Percentiles rank a stretch among this genome's conserved stretches.
Evolutionary conservation across 208 protist genomes (phyloP).

Genomic region (Acanthamoeba triangularis): DNA sequence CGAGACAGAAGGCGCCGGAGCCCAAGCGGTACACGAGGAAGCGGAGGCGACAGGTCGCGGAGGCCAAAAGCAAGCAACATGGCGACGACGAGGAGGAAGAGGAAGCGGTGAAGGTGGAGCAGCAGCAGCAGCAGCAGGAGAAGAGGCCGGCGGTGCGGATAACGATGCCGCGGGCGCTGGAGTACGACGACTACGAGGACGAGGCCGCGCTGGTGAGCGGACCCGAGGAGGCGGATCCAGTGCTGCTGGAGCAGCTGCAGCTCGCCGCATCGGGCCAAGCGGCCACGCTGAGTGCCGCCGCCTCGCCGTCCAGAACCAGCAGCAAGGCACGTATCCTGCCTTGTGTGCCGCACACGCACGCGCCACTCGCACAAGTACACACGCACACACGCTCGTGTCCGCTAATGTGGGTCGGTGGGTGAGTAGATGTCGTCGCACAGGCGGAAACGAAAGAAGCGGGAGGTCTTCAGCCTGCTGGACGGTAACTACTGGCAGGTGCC

Average conservation of each 20-base stretch:
- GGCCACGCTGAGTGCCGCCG: no score
- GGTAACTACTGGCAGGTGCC: conserved; percentile 12
- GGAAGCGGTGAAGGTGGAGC: not conserved
- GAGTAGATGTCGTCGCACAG: not conserved
- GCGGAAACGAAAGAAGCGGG: conserved; percentile 4
- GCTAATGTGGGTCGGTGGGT: not conserved
- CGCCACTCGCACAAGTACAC: no score
- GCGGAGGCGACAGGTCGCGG: not conserved
- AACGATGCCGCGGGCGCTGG: not conserved
- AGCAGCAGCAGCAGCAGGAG: not conserved
- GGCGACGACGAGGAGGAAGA: not conserved
- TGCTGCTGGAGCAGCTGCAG: not conserved
- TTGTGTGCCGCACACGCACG: no score
- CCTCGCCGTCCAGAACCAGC: not conserved
- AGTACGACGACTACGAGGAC: not conserved
- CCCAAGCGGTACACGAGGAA: not conserved
- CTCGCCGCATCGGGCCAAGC: no score
- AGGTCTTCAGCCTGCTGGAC: conserved; percentile 3
- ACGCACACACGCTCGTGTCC: not conserved
- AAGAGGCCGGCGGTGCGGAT: not conserved
- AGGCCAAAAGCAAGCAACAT: not conserved
- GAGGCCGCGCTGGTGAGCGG: not conserved
- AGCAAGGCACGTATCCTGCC: not conserved
- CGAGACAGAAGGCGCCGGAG: not conserved
- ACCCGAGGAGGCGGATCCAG: not conserved